Evolutionary conservation across 2,329 filamentous ascomycete species (phyloP), one percentile per base, ranked within the genome.

Genomic region (Hypoxylon sp.): DNA sequence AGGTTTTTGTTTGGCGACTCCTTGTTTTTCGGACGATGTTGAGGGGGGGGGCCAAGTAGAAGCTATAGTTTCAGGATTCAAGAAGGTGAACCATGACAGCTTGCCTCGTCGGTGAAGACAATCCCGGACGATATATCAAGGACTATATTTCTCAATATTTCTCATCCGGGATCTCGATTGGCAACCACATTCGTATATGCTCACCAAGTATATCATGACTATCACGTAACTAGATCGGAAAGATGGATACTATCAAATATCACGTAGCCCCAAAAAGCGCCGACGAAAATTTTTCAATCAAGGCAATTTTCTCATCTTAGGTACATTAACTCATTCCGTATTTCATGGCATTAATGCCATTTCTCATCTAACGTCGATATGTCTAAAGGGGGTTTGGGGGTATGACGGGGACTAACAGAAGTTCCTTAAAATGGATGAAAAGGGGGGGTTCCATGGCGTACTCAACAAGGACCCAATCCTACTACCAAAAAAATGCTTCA

Each of bases 271-370:
- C 41, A 21, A 49, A 19, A 49, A 11, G 7, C 7, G 10, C 6
- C 28, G 5, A 36, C 10, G 9, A 55, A 56, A 34, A 14, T 7
- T 23, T n/a, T 30, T 43, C 10, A 28, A 32, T 34, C 17, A 36
- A 32, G 41, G 25, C 60, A 60, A 46, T 69, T 52, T 65, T 52
- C 30, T 67, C 43, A 51, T 62, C 36, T 61, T 60, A 65, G 38
- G 58, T 70, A 62, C 55, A 67, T 67, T 65, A 67, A 69, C 48
- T 65, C 38, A 67, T 69, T 63, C 57, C 57, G 50, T 49, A 34
- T 59, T 51, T 62, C 64, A 55, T 62, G 59, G 58, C n/a, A n/a
- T n/a, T n/a, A 55, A 58, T 53, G 48, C 56, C 57, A 28, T 57
- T 43, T 57, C 68, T 63, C 68, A 61, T 68, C 65, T 68, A 68